phyloP scores from a whole-genome alignment of 1,284 basidiomycete species.

The Sanguinoderma infundibulare region DNA sequence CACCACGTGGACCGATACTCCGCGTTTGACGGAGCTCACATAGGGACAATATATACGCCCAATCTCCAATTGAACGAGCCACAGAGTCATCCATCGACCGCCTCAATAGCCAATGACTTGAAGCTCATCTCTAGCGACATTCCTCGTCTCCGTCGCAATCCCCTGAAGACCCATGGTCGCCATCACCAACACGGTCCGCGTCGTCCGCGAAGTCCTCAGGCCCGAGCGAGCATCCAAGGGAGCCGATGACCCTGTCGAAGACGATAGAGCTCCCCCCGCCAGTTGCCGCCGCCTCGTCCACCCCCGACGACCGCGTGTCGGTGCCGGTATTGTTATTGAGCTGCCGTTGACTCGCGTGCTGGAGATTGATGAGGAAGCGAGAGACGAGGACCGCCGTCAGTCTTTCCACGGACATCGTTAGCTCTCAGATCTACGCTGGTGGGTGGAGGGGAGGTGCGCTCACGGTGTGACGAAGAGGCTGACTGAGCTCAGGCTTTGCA shows the following conservation, averaged over 20 bases:
- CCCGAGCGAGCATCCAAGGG: neutral
- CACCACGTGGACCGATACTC: too few relatives aligned
- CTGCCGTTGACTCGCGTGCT: neutral
- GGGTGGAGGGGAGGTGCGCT: neutral
- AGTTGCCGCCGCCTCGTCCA: neutral
- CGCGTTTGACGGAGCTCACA: too few relatives aligned
- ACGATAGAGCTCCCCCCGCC: neutral
- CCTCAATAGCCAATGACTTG: too few relatives aligned
- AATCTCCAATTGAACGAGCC: too few relatives aligned
- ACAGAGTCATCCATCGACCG: too few relatives aligned
- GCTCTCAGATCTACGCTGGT: neutral
- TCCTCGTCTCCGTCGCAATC: too few relatives aligned
- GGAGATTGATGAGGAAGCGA: constrained; percentile 2
- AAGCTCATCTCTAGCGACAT: too few relatives aligned
- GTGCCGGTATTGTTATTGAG: neutral
- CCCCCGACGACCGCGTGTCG: neutral
- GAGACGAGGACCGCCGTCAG: constrained; percentile 2
- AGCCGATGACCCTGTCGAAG: constrained; percentile 1
- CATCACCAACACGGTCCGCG: too few relatives aligned
- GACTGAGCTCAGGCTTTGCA: neutral
- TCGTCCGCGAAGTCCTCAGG: neutral
- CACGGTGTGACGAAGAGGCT: neutral
- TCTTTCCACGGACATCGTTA: neutral
- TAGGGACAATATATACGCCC: too few relatives aligned
- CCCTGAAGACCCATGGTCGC: too few relatives aligned